These are phyloP conservation scores for Reticulascus tulasneorum DNA, from an alignment of 2,329 filamentous ascomycete genomes.

Conservation along the genomic window DNA sequence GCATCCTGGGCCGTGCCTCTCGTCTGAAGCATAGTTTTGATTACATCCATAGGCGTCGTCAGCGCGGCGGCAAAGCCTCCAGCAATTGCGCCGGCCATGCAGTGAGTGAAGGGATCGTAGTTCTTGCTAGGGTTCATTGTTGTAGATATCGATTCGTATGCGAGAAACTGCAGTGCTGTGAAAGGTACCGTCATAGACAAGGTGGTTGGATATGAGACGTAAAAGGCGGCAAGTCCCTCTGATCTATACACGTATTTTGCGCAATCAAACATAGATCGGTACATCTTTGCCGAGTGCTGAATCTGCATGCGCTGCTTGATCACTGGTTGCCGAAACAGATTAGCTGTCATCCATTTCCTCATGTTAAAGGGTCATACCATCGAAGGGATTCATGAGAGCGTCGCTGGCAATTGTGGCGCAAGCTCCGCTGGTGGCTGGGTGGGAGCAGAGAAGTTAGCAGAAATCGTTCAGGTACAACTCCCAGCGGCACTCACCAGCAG, in stretches of 20 bases:
- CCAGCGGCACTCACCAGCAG: constrained; percentile 64
- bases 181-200: constrained; percentile 98
- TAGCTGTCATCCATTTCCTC: not conserved
- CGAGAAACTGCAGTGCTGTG: constrained; percentile 93
- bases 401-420: constrained; percentile 95
- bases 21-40: constrained; percentile 96
- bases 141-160: constrained; percentile 95
- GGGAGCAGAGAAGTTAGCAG: not conserved
- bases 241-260: constrained; percentile 80
- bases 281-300: constrained; percentile 82
- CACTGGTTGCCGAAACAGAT: constrained; percentile 65
- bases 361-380: constrained; percentile 58
- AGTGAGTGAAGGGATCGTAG: constrained; percentile 94
- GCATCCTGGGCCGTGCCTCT: constrained; percentile 76
- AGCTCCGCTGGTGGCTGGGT: constrained; percentile 80
- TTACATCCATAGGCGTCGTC: constrained; percentile 94
- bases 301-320: constrained; percentile 99
- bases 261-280: constrained; percentile 83
- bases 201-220: constrained; percentile 97
- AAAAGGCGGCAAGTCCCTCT: constrained; percentile 89
- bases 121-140: constrained; percentile 79
- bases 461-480: not conserved
- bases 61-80: constrained; percentile 90
- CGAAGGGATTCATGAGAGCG: constrained; percentile 98
- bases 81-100: constrained; percentile 84